Evolutionary conservation across 1,139 yeast species (phyloP).

Genomic region (Nadsonia commutata): DNA sequence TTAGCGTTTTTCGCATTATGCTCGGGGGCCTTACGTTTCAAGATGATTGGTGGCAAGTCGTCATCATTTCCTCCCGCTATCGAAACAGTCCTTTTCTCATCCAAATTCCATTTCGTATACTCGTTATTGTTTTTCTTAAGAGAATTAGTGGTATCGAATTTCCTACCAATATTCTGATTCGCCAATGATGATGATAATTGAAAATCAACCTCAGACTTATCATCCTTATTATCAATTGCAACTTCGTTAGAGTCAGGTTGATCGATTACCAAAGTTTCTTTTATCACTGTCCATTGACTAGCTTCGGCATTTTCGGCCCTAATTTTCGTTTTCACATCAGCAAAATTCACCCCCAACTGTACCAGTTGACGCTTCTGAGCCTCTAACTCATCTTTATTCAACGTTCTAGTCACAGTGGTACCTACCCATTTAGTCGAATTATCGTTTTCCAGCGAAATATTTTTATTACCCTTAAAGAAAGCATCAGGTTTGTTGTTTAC

Average conservation of each 20-base stretch:
- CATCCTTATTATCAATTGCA: neutral
- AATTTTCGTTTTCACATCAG: neutral
- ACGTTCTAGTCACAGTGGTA: neutral
- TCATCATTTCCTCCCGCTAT: conserved; percentile 1
- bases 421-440: neutral
- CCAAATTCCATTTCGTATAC: conserved; percentile 5
- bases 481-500: neutral
- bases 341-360: neutral
- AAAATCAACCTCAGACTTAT: neutral
- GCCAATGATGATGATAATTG: neutral
- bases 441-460: no score
- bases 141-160: conserved; percentile 1
- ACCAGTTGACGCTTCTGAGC: neutral
- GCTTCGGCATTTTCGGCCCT: neutral
- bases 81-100: conserved; percentile 5
- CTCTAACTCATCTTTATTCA: neutral
- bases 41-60: neutral
- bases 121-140: conserved; percentile 3
- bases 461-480: no score
- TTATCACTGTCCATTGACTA: neutral
- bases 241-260: neutral
- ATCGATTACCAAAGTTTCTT: neutral
- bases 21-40: neutral
- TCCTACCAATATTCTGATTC: neutral
- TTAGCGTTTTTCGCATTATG: neutral